Evolutionary conservation across 495 filamentous ascomycete species (phyloP).

Genomic region (Penicillium alfredii): DNA sequence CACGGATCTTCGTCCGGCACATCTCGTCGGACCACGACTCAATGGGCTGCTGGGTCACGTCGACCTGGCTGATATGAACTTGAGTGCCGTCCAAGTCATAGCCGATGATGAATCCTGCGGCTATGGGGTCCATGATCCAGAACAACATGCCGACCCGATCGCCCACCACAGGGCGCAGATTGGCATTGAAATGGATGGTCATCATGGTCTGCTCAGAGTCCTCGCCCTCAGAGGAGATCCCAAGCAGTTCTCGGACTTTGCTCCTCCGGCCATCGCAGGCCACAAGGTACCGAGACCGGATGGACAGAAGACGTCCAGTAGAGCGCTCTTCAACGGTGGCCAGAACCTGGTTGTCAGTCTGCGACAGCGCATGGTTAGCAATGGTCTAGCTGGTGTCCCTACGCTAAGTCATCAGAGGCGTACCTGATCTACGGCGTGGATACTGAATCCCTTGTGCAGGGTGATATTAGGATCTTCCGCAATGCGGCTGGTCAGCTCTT

Average conservation of each 20-base stretch:
- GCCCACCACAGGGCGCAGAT: slow-evolving; percentile 28
- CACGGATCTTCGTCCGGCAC: slow-evolving; percentile 26
- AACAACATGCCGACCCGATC: slow-evolving; percentile 39
- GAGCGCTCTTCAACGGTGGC: slow-evolving; percentile 17
- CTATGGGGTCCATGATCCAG: slow-evolving; percentile 39
- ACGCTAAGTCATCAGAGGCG: too few relatives aligned
- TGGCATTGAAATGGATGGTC: slow-evolving; percentile 41
- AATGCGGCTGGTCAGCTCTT: slow-evolving; percentile 7
- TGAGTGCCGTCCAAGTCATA: slow-evolving; percentile 36
- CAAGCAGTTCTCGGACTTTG: slow-evolving; percentile 24
- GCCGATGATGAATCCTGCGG: slow-evolving; percentile 36
- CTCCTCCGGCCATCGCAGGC: slow-evolving; percentile 37
- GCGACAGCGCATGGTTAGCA: too few relatives aligned
- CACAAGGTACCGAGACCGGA: slow-evolving; percentile 24
- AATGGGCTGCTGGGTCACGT: slow-evolving; percentile 29
- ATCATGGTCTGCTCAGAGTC: slow-evolving; percentile 40
- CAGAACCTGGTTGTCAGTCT: slow-evolving; percentile 15
- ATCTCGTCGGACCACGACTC: slow-evolving; percentile 31
- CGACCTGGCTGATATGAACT: slow-evolving; percentile 37
- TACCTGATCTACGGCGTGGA: slow-evolving; percentile 18
- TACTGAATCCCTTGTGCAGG: slow-evolving; percentile 8
- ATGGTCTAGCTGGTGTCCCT: too few relatives aligned
- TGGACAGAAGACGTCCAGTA: slow-evolving; percentile 9
- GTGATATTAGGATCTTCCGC: slow-evolving; percentile 6
- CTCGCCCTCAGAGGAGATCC: slow-evolving; percentile 33